Conservation (phyloP, 345 rosid genomes). For the Diplotaxis tenuifolia region DNA sequence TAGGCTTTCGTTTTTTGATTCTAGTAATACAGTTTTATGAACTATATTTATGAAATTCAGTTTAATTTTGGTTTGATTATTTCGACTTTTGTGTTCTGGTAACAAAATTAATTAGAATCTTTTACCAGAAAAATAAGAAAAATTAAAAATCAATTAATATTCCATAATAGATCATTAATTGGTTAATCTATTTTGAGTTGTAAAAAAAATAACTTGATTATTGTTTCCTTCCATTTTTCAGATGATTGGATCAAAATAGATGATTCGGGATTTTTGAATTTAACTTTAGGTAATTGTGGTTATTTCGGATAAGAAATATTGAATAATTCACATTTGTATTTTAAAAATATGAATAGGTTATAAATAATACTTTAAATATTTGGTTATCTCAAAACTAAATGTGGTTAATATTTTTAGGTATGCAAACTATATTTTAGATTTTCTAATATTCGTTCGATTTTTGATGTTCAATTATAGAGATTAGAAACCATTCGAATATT, state of each 20-base stretch:
- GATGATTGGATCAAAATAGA: background rate
- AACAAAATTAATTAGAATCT: background rate
- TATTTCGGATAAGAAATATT: background rate
- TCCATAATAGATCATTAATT: too few relatives aligned
- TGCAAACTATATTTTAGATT: background rate
- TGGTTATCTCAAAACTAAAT: too few relatives aligned
- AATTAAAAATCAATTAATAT: background rate
- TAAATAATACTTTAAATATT: too few relatives aligned
- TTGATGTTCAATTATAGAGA: background rate
- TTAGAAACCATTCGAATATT: background rate
- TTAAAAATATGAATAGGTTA: background rate
- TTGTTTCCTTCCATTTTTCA: background rate
- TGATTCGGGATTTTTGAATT: too few relatives aligned
- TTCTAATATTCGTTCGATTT: background rate
- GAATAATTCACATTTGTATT: background rate
- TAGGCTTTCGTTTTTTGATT: too few relatives aligned
- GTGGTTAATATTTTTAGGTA: background rate
- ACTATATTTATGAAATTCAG: too few relatives aligned
- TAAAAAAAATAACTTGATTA: background rate
- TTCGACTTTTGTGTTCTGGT: background rate
- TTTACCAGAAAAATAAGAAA: too few relatives aligned
- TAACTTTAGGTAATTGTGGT: background rate
- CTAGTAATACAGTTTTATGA: background rate
- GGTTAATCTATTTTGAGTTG: too few relatives aligned
- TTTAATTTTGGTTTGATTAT: background rate